Percentiles rank a stretch among this genome's conserved stretches.
Evolutionary conservation across 345 rosid genomes (phyloP).

Genomic region (Syzygium grande): DNA sequence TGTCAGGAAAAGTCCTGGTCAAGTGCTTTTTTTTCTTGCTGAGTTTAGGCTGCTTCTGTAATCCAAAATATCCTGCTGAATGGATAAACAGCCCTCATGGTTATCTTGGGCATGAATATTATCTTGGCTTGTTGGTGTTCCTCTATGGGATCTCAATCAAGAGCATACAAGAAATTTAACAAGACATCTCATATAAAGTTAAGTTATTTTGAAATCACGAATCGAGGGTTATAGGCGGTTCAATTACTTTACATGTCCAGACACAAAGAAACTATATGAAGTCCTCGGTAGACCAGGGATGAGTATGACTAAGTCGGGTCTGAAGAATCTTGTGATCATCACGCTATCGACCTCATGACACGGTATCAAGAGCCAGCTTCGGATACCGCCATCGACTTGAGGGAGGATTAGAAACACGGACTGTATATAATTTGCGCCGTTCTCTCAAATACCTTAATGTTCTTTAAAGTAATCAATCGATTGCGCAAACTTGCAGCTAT

Average conservation of each 20-base stretch:
- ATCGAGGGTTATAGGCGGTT: background rate
- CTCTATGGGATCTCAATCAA: background rate
- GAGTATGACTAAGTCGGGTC: background rate
- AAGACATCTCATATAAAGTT: background rate
- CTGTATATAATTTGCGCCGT: background rate
- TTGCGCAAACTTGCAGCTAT: background rate
- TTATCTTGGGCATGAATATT: background rate
- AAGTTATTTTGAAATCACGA: background rate
- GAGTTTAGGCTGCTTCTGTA: background rate
- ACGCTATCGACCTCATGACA: background rate
- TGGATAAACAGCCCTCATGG: background rate
- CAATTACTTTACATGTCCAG: background rate
- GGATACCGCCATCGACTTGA: background rate
- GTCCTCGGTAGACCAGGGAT: background rate
- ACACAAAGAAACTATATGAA: no score
- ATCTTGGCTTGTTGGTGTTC: background rate
- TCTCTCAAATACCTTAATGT: background rate
- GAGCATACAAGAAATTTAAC: background rate
- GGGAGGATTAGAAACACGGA: background rate
- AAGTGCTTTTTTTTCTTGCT: background rate
- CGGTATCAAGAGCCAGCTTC: background rate
- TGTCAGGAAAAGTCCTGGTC: background rate
- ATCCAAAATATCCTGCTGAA: background rate
- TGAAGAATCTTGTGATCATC: background rate
- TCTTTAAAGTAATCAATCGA: background rate